Evolutionary conservation across 2,329 filamentous ascomycete genomes (phyloP), one percentile per base, ranked within the genome.

Genomic region (Fulvia fulva): DNA sequence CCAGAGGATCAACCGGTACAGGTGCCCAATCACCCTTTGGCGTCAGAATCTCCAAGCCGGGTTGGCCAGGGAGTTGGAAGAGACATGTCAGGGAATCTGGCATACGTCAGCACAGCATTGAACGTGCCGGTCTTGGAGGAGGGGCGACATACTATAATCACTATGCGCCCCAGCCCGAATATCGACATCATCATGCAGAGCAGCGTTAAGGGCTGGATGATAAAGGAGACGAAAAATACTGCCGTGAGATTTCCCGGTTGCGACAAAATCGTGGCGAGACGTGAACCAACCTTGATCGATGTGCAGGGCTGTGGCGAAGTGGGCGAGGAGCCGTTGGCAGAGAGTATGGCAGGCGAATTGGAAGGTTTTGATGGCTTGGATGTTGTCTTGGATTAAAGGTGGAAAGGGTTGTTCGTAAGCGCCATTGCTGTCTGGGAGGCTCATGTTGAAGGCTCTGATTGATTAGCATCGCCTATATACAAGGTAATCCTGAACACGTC

Each of bases 121-220:
- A n/a, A 19, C 14, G 16, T n/a, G 14, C 19, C 14, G 9, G 5
- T n/a, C 16, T 41, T 14, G 19, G 16, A 7, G 34, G 12, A 19
- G 34, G 6, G 16, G 12, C 6, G 16, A 41, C 12, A 41, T 41
- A 41, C 84, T 84, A 75, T 96, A 96, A 77, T 97, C 92, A 4
- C 89, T 93, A 74, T 97, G 93, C 0, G 93, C 91, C 57, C 93
- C 94, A 6, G 93, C 93, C 26, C 93, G 87, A 60, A 97, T 84
- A 68, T 93, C 89, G 19, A 78, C 75, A 55, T 57, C 41, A 16
- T 64, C 12, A 14, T 65, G 61, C 1, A 58, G 28, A 12, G 45
- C 3, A 11, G n/a, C 21, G 32, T 53, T 44, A 22, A 28, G 47
- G 21, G 59, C 51, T 0, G 70, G 71, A 51, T 73, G 73, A 67